Evolutionary conservation across 2,329 filamentous ascomycete species (phyloP).

Genomic region (Neofusicoccum ribis): DNA sequence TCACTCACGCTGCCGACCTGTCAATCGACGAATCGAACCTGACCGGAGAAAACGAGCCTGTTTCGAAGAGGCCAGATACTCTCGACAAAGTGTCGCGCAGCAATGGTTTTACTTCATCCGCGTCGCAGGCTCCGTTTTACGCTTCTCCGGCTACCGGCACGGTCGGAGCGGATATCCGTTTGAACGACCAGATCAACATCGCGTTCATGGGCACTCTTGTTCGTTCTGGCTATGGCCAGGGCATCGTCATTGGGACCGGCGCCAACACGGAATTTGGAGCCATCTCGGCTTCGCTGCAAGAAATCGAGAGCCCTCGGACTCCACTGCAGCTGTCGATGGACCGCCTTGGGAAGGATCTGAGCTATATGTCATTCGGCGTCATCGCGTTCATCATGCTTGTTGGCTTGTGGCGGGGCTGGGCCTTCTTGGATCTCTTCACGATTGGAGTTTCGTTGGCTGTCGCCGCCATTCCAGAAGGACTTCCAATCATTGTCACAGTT

Average conservation of each 20-base stretch:
- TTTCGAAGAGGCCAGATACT: conserved; percentile 71
- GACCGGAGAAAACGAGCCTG: conserved; percentile 94
- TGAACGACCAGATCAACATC: conserved; percentile 82
- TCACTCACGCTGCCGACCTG: conserved; percentile 84
- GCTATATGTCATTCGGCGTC: conserved; percentile 93
- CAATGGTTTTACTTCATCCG: conserved; percentile 23
- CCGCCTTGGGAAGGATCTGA: conserved; percentile 90
- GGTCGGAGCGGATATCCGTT: conserved; percentile 64
- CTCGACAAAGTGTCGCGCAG: conserved; percentile 36
- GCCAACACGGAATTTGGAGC: conserved; percentile 93
- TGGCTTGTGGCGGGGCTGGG: conserved; percentile 86
- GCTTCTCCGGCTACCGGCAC: conserved; percentile 59
- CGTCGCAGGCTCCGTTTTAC: conserved; percentile 58
- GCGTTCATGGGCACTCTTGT: conserved; percentile 98
- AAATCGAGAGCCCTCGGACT: conserved; percentile 92
- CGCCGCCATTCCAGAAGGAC: conserved; percentile 90
- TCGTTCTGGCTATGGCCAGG: conserved; percentile 90
- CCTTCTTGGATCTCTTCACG: conserved; percentile 90
- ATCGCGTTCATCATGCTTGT: conserved; percentile 92
- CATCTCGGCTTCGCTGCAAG: conserved; percentile 89
- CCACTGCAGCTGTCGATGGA: conserved; percentile 97
- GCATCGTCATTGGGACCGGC: conserved; percentile 95
- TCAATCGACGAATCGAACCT: conserved; percentile 96
- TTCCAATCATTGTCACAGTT: conserved; percentile 97
- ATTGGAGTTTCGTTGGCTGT: conserved; percentile 96